Evolutionary conservation across 176 grass and related monocot species (phyloP).

Genomic region (Carex myosuroides): DNA sequence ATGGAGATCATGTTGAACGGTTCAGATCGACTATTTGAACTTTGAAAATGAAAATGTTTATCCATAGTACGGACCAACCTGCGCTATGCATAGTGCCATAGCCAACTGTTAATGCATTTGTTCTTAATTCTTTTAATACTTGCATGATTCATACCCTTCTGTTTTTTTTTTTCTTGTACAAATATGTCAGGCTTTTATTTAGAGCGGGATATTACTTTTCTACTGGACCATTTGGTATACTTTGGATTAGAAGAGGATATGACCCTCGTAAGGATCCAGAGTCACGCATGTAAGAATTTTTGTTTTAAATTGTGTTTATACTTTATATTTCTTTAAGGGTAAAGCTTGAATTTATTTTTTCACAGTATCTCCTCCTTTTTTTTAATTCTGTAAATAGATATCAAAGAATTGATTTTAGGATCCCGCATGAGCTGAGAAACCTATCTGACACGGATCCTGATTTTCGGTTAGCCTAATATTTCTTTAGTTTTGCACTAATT

Average conservation of each 20-base stretch:
- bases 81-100: no score
- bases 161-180: constrained; percentile 4
- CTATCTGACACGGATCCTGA: constrained; percentile 24
- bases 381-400: constrained; percentile 44
- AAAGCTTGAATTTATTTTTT: constrained; percentile 6
- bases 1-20: no score
- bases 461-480: constrained; percentile 42
- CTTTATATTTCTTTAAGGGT: neutral
- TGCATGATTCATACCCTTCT: neutral
- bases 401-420: constrained; percentile 84
- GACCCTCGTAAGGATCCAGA: constrained; percentile 81
- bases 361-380: neutral
- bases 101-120: neutral
- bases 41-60: no score
- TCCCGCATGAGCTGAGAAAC: constrained; percentile 72
- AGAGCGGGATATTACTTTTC: constrained; percentile 96
- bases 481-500: neutral
- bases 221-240: constrained; percentile 77
- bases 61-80: no score
- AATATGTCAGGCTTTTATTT: constrained; percentile 67
- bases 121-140: neutral
- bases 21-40: no score
- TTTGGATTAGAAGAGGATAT: constrained; percentile 93
- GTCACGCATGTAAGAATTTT: constrained; percentile 58
- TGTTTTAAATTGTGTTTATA: neutral